phyloP scores from a whole-genome alignment of 2,329 filamentous ascomycete genomes.

The Fusarium liriodendri region DNA sequence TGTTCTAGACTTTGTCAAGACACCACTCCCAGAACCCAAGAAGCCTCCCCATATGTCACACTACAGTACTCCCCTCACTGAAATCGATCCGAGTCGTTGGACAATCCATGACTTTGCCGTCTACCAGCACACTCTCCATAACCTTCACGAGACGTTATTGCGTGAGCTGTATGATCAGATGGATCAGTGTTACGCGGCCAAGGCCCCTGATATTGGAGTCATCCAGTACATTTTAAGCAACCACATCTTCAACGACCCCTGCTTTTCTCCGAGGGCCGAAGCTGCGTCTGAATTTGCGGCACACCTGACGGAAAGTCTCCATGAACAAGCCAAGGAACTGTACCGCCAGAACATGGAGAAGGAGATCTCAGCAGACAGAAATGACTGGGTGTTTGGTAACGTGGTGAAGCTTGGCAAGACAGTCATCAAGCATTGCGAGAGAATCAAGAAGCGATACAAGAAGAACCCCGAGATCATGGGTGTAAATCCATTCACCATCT shows the following conservation, averaged over 20 bases:
- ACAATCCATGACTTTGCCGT: slow-evolving; percentile 74
- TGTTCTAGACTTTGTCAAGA: slow-evolving; percentile 85
- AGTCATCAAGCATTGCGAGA: slow-evolving; percentile 86
- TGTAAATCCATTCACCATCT: slow-evolving; percentile 70
- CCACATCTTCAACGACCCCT: slow-evolving; percentile 83
- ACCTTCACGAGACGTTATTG: slow-evolving; percentile 83
- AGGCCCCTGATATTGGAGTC: slow-evolving; percentile 82
- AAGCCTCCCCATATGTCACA: slow-evolving; percentile 68
- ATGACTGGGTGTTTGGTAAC: slow-evolving; percentile 91
- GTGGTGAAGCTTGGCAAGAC: slow-evolving; percentile 89
- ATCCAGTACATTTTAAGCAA: slow-evolving; percentile 84
- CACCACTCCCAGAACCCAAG: slow-evolving; percentile 73
- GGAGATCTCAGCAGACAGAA: slow-evolving; percentile 81
- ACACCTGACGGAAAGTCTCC: slow-evolving; percentile 78
- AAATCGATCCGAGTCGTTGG: slow-evolving; percentile 72
- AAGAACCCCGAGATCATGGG: slow-evolving; percentile 91
- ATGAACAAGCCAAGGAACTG: slow-evolving; percentile 78
- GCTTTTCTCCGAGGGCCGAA: slow-evolving; percentile 77
- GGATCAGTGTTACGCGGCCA: slow-evolving; percentile 89
- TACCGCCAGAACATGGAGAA: slow-evolving; percentile 84
- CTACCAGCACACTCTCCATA: slow-evolving; percentile 80
- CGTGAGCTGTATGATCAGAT: slow-evolving; percentile 90
- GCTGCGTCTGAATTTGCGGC: slow-evolving; percentile 78
- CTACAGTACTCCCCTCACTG: slow-evolving; percentile 62
- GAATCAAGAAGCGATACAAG: slow-evolving; percentile 91